phyloP scores from a whole-genome alignment of 768 basidiomycete species.

The Naganishia vishniacii region DNA sequence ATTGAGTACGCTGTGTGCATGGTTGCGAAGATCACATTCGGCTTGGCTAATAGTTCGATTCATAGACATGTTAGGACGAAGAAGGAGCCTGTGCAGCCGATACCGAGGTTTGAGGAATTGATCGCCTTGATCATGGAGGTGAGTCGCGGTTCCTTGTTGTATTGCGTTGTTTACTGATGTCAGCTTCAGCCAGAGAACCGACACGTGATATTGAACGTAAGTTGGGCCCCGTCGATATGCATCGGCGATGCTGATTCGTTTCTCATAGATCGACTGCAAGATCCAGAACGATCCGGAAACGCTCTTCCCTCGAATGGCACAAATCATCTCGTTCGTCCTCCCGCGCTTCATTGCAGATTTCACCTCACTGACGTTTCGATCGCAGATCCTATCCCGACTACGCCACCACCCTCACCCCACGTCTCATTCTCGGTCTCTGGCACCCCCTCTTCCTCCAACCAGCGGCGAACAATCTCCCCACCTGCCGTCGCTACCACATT shows the following conservation, averaged over 20 bases:
- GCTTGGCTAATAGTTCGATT: too few relatives aligned
- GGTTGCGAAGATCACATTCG: too few relatives aligned
- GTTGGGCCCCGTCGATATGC: not conserved
- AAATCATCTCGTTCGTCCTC: slow-evolving; percentile 37
- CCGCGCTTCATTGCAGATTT: not conserved
- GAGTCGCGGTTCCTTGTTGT: slow-evolving; percentile 12
- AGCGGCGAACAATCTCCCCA: slow-evolving; percentile 41
- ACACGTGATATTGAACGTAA: slow-evolving; percentile 47
- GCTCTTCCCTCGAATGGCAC: slow-evolving; percentile 45
- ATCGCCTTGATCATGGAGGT: slow-evolving; percentile 48
- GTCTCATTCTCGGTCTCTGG: slow-evolving; percentile 49
- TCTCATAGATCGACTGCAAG: slow-evolving; percentile 48
- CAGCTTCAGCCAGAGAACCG: slow-evolving; percentile 41
- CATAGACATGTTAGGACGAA: slow-evolving; percentile 46
- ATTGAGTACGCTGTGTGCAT: slow-evolving; percentile 42
- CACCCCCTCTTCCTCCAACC: slow-evolving; percentile 48
- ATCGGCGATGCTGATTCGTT: not conserved
- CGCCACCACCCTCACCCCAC: slow-evolving; percentile 39
- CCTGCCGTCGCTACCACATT: slow-evolving; percentile 46
- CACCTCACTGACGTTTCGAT: not conserved
- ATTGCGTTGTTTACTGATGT: too few relatives aligned
- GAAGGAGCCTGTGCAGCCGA: slow-evolving; percentile 48
- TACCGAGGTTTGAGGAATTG: slow-evolving; percentile 47
- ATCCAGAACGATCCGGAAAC: slow-evolving; percentile 43
- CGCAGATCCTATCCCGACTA: slow-evolving; percentile 32